phyloP scores from a whole-genome alignment of 108 stramenopile species.

The Cyclotella kingstonii region DNA sequence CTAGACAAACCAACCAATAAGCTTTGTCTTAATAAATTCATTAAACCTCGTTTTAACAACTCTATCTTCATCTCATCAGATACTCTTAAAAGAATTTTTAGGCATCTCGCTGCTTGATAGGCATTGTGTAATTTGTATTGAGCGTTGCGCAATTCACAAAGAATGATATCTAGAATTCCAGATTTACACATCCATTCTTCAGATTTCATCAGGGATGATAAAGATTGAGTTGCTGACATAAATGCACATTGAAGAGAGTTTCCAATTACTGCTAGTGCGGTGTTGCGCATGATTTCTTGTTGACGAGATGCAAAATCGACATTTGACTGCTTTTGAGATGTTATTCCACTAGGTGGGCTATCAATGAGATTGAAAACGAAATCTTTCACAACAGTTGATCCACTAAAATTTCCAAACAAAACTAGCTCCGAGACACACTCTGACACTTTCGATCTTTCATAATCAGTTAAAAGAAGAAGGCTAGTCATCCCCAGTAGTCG shows the following conservation, averaged over 20 bases:
- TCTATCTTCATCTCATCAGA: constrained; percentile 10
- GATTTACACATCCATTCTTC: constrained; percentile 29
- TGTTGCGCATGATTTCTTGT: constrained; percentile 23
- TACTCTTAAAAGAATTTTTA: constrained; percentile 9
- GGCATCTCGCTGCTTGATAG: constrained; percentile 32
- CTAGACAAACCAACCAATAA: constrained; percentile 9
- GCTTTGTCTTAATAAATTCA: background rate
- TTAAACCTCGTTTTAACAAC: constrained; percentile 15
- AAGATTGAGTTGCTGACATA: background rate
- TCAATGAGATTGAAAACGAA: constrained; percentile 17
- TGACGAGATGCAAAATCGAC: constrained; percentile 7
- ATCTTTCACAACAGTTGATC: constrained; percentile 13
- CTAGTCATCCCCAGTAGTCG: constrained; percentile 63
- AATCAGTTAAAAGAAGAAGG: constrained; percentile 61
- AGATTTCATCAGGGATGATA: constrained; percentile 2
- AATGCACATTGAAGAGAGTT: constrained; percentile 19
- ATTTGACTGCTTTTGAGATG: background rate
- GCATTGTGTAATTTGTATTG: constrained; percentile 21
- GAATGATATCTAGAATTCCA: constrained; percentile 20
- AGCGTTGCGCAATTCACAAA: constrained; percentile 17
- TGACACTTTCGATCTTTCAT: constrained; percentile 16
- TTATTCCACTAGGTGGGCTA: background rate
- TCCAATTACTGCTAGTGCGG: constrained; percentile 22
- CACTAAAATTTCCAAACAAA: constrained; percentile 8
- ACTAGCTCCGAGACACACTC: constrained; percentile 17